phyloP scores from a whole-genome alignment of 2,329 filamentous ascomycete genomes.

The Nemania diffusa region DNA sequence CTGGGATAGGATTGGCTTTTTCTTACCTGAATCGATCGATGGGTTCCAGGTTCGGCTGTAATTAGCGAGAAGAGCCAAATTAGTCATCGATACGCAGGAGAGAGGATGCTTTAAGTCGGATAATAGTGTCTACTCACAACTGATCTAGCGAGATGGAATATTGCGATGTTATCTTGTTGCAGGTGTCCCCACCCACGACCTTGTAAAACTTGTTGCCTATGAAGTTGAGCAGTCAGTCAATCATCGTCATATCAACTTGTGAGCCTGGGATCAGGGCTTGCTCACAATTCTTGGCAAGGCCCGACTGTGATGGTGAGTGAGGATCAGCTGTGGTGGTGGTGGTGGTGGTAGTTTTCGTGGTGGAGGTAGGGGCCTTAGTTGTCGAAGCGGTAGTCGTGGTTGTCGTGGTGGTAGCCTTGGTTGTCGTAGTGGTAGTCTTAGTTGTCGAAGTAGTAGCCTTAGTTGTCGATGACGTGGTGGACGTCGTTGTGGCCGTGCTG shows the following conservation, averaged over 20 bases:
- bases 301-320: constrained; percentile 2
- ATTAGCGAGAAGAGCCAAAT: neutral
- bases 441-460: too few relatives aligned
- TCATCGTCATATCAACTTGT: neutral
- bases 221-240: constrained; percentile 3
- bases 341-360: constrained; percentile 4
- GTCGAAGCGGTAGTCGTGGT: neutral
- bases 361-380: neutral
- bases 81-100: neutral
- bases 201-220: constrained; percentile 11
- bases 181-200: constrained; percentile 1
- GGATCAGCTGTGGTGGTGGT: neutral
- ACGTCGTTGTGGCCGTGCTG: constrained; percentile 5
- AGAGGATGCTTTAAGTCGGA: neutral
- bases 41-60: constrained; percentile 11
- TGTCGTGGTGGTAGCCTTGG: neutral
- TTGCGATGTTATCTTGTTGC: constrained; percentile 1
- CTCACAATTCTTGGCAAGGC: constrained; percentile 1
- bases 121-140: constrained; percentile 1
- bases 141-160: constrained; percentile 2
- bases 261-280: neutral
- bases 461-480: too few relatives aligned
- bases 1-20: neutral
- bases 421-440: neutral
- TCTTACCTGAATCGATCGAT: constrained; percentile 1